A percentile compares a stretch with the other conserved stretches of the same genome.
Evolutionary conservation across 768 basidiomycete species (phyloP).

Genomic region (Boletus rubropictus): DNA sequence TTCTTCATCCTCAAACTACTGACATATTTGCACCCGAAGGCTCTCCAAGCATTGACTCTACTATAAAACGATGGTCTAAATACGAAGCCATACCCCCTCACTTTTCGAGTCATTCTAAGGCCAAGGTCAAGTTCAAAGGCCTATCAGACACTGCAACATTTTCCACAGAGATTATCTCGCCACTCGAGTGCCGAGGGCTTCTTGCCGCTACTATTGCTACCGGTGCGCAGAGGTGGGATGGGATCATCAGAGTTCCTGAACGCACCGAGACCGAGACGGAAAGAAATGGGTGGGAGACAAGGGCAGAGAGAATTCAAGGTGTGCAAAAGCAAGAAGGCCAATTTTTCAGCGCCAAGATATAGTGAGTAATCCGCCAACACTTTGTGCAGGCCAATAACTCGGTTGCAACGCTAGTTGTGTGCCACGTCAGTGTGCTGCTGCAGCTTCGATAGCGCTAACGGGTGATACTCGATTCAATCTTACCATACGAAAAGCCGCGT

Average conservation of each 20-base stretch:
- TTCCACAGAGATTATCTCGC: conserved; percentile 36
- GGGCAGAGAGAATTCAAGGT: conserved; percentile 20
- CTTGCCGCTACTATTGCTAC: conserved; percentile 33
- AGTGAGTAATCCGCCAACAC: conserved; percentile 4
- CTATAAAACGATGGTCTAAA: conserved; percentile 7
- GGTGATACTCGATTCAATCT: conserved; percentile 49
- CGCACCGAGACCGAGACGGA: conserved; percentile 10
- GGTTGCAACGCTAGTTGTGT: conserved; percentile 13
- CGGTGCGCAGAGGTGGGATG: conserved; percentile 42
- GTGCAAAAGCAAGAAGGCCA: conserved; percentile 30
- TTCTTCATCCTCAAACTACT: conserved; percentile 15
- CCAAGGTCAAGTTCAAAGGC: conserved; percentile 5
- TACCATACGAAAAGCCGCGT: conserved; percentile 39
- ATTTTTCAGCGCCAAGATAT: conserved; percentile 37
- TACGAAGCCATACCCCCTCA: conserved; percentile 11
- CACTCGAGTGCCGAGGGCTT: conserved; percentile 42
- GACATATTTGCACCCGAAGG: conserved; percentile 14
- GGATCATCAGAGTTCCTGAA: conserved; percentile 46
- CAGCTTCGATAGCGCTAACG: conserved; percentile 49
- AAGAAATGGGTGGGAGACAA: conserved; percentile 26
- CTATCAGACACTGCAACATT: conserved; percentile 21
- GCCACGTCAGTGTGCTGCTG: conserved; percentile 33
- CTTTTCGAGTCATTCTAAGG: conserved; percentile 11
- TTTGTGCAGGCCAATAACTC: not conserved
- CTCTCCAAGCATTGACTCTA: conserved; percentile 13